Base-by-base conservation (phyloP, 2,329 filamentous ascomycete genomes). In the Botryotinia globosa region DNA sequence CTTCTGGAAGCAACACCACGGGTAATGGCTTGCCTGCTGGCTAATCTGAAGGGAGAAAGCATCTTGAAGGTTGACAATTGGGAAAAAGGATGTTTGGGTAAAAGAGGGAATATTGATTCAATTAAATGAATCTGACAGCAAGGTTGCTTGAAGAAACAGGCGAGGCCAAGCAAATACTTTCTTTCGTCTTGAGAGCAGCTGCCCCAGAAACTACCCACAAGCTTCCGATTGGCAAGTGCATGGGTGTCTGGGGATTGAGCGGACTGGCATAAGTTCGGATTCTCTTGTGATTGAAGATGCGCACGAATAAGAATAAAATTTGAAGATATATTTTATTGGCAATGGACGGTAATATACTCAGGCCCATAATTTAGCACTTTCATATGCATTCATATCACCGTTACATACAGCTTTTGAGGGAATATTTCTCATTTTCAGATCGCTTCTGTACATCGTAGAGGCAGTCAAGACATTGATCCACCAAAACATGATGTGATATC, bases 31-130 rank as follows among this genome's bases (percentile, higher is more conserved):
- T 85, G 85, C 79, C 87, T 85, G 80, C 84, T 83, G 76, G 85
- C 85, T 77, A 87, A 79, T 82, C 87, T 85, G 76, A 88, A 81
- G 73, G 87, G 83, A 72, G 87, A 87, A 78, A 89, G 82, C 88
- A 89, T 90, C 69, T 75, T 86, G 82, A 75, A 75, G 58, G 44
- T 51, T 51, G 18, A 39, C 65, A 29, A 56, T 44, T 25, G 64
- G n/a, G 14, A 48, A 68, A 32, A 34, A 32, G 22, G 62, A 44
- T 42, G 65, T 54, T 68, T 58, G 54, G 48, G 29, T 32, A 54
- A 39, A 14, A 29, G 32, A 69, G 29, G 37, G 42, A 51, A 66
- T 10, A 72, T 51, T 34, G 32, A 69, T 61, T 58, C 61, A 71
- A 71, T 42, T 58, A 34, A 71, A 71, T 71, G 45, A 58, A 66